These are phyloP conservation scores for Sinapis alba DNA, from an alignment of 441 rosid genomes.

Conservation along the genomic window DNA sequence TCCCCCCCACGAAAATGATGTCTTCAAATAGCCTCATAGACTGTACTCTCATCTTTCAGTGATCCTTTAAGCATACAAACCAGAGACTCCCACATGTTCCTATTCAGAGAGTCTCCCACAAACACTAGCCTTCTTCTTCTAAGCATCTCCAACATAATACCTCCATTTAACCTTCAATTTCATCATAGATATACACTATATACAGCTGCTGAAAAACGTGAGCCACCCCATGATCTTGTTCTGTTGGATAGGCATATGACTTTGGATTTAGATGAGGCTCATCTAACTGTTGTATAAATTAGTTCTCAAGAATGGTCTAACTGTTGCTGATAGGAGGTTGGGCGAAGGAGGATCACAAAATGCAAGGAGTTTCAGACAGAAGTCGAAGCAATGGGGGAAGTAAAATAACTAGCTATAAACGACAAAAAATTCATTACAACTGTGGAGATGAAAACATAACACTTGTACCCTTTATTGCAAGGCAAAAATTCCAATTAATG, in stretches of 20 bases:
- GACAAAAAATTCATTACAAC: not conserved
- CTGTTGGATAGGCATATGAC: slow-evolving; percentile 71
- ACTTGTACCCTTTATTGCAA: not conserved
- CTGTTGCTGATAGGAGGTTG: slow-evolving; percentile 80
- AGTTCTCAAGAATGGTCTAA: slow-evolving; percentile 82
- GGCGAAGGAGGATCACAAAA: slow-evolving; percentile 95
- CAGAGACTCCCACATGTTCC: slow-evolving; percentile 90
- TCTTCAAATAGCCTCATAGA: slow-evolving; percentile 64
- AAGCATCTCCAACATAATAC: slow-evolving; percentile 59
- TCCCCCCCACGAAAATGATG: slow-evolving; percentile 61
- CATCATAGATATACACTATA: too few species aligned
- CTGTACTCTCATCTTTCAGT: slow-evolving; percentile 49
- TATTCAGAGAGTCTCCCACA: slow-evolving; percentile 77
- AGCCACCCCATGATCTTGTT: slow-evolving; percentile 71
- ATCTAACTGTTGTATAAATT: too few species aligned
- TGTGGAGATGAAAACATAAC: not conserved
- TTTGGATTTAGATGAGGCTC: slow-evolving; percentile 88
- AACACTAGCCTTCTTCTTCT: slow-evolving; percentile 72
- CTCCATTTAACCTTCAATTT: slow-evolving; percentile 56
- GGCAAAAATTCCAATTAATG: not conserved
- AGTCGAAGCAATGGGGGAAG: slow-evolving; percentile 92
- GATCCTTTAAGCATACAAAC: slow-evolving; percentile 67
- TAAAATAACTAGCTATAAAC: not conserved
- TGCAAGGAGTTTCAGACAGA: slow-evolving; percentile 90
- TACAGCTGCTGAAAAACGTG: slow-evolving; percentile 66